Conservation (phyloP, 1,284 basidiomycete genomes). For the Xanthoconium separans region DNA sequence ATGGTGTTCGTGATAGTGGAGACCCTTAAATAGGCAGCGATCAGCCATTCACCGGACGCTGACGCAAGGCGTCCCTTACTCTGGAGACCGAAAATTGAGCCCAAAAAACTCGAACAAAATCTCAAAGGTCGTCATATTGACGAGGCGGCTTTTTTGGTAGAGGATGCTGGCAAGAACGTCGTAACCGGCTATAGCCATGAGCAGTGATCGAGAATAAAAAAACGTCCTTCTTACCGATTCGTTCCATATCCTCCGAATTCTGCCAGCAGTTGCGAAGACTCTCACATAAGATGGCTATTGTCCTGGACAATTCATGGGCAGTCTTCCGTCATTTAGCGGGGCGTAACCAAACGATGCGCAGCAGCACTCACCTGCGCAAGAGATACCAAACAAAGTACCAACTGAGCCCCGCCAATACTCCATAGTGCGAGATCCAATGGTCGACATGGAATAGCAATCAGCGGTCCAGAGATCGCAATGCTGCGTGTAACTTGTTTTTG, state of each 20-base stretch:
- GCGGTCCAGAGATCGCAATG: slow-evolving; percentile 43
- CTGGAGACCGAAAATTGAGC: slow-evolving; percentile 75
- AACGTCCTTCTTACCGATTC: slow-evolving; percentile 56
- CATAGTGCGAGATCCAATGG: slow-evolving; percentile 79
- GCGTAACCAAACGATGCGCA: background rate
- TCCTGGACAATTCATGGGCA: slow-evolving; percentile 68
- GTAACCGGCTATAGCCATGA: slow-evolving; percentile 66
- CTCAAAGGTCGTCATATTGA: slow-evolving; percentile 77
- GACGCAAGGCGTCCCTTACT: slow-evolving; percentile 46
- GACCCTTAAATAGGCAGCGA: slow-evolving; percentile 42
- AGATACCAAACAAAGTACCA: slow-evolving; percentile 77
- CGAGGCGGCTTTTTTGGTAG: slow-evolving; percentile 67
- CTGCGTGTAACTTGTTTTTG: background rate
- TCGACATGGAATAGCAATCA: slow-evolving; percentile 57
- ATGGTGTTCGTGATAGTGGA: slow-evolving; percentile 82
- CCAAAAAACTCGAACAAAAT: slow-evolving; percentile 84
- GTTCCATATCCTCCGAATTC: slow-evolving; percentile 90
- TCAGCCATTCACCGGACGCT: slow-evolving; percentile 4
- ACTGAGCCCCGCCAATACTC: slow-evolving; percentile 80
- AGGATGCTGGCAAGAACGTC: slow-evolving; percentile 82
- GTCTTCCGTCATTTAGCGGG: slow-evolving; percentile 42
- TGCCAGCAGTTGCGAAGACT: slow-evolving; percentile 85
- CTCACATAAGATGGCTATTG: slow-evolving; percentile 74
- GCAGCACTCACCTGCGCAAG: slow-evolving; percentile 58
- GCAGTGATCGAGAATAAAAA: background rate